A percentile compares a stretch with the other conserved stretches of the same genome.
phyloP scores from a whole-genome alignment of 805 yeast species.

The Yamadazyma scolyti region DNA sequence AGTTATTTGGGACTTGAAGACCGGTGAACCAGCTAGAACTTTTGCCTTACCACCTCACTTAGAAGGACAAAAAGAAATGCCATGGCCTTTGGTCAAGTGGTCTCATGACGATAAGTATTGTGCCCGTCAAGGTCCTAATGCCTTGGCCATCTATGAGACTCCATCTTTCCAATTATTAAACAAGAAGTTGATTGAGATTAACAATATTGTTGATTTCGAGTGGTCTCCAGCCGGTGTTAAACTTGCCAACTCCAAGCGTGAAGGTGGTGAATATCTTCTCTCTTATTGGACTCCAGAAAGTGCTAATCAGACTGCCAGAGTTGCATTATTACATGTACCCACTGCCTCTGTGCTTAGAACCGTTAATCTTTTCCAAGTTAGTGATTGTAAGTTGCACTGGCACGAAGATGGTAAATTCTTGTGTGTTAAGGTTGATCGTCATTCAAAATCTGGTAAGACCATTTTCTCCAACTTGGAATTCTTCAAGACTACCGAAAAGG shows the following conservation, averaged over 20 bases:
- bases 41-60: constrained; percentile 83
- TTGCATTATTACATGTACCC: constrained; percentile 83
- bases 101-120: constrained; percentile 87
- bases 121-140: constrained; percentile 93
- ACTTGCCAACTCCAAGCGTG: constrained; percentile 52
- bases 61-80: constrained; percentile 64
- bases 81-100: constrained; percentile 98
- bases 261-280: constrained; percentile 60
- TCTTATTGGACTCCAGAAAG: constrained; percentile 98
- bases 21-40: constrained; percentile 82
- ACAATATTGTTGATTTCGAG: constrained; percentile 85
- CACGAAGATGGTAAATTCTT: constrained; percentile 79
- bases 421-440: constrained; percentile 95
- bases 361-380: constrained; percentile 90
- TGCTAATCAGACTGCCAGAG: constrained; percentile 90
- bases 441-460: constrained; percentile 92
- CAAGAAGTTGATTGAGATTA: constrained; percentile 77
- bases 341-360: constrained; percentile 81
- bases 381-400: constrained; percentile 90
- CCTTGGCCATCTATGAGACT: constrained; percentile 85
- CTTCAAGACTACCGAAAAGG: constrained; percentile 82
- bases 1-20: constrained; percentile 85
- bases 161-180: constrained; percentile 76
- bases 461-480: constrained; percentile 88
- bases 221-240: constrained; percentile 89